Percentiles rank a stretch among this genome's conserved stretches.
These are phyloP conservation scores for Pseudopyricularia javanii DNA, from an alignment of 2,329 filamentous ascomycete species.

Conservation along the genomic window DNA sequence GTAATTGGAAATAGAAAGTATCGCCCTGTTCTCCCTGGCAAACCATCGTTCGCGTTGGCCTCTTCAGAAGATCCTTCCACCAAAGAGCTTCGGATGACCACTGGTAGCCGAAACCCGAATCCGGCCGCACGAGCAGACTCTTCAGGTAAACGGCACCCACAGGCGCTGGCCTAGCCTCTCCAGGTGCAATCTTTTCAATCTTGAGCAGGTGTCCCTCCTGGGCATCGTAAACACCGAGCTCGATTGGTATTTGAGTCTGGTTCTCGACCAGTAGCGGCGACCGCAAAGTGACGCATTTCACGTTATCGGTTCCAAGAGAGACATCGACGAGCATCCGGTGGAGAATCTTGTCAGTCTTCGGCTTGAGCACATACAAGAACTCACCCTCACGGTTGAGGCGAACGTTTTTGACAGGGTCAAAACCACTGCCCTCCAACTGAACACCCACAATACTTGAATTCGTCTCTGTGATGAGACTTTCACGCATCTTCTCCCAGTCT, in stretches of 20 bases:
- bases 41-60: conserved; percentile 74
- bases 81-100: conserved; percentile 86
- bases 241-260: conserved; percentile 89
- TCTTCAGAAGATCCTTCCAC: conserved; percentile 83
- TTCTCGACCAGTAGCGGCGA: conserved; percentile 91
- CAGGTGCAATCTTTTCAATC: conserved; percentile 93
- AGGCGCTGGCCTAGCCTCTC: conserved; percentile 78
- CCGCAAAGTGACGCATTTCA: conserved; percentile 94
- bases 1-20: conserved; percentile 94
- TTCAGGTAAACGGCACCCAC: conserved; percentile 89
- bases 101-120: conserved; percentile 90
- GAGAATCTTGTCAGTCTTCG: conserved; percentile 71
- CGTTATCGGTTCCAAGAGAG: conserved; percentile 80
- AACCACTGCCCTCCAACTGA: conserved; percentile 82
- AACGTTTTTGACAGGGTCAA: conserved; percentile 80
- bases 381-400: conserved; percentile 92
- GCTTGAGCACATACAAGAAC: conserved; percentile 75
- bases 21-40: conserved; percentile 80
- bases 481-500: conserved; percentile 90
- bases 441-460: conserved; percentile 66
- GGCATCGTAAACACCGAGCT: conserved; percentile 80
- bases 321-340: conserved; percentile 91
- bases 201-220: conserved; percentile 84
- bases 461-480: conserved; percentile 77
- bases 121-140: conserved; percentile 74